These are phyloP conservation scores for Aspergillus aculeatinus DNA, from an alignment of 2,329 filamentous ascomycete species.

Conservation along the genomic window DNA sequence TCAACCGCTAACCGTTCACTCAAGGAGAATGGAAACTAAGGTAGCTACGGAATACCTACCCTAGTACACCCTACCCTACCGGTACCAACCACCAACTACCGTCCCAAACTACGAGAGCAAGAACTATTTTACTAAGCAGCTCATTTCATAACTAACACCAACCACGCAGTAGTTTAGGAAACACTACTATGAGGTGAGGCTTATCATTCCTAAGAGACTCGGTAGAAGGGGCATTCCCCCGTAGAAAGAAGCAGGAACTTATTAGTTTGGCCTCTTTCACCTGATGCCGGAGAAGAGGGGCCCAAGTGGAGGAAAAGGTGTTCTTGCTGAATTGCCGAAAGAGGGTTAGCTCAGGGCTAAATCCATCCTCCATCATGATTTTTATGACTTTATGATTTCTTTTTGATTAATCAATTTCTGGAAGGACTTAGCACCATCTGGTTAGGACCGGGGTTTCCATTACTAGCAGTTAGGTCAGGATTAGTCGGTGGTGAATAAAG, in stretches of 20 bases:
- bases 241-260: constrained; percentile 1
- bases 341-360: constrained; percentile 15
- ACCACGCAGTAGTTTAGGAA: too few relatives aligned
- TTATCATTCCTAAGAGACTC: too few relatives aligned
- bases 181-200: too few relatives aligned
- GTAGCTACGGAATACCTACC: too few relatives aligned
- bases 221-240: too few relatives aligned
- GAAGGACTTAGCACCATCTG: background rate
- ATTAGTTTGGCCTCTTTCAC: constrained; percentile 6
- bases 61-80: background rate
- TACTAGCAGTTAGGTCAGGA: background rate
- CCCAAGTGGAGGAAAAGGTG: constrained; percentile 9
- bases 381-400: background rate
- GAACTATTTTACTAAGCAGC: too few relatives aligned
- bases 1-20: constrained; percentile 16
- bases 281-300: constrained; percentile 4
- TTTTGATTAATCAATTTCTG: constrained; percentile 5
- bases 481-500: constrained; percentile 1
- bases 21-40: constrained; percentile 12
- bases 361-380: constrained; percentile 3
- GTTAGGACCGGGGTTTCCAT: background rate
- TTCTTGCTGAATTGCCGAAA: constrained; percentile 18
- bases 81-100: background rate
- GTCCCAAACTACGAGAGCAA: constrained; percentile 7
- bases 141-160: too few relatives aligned